Evolutionary conservation across 345 rosid species (phyloP).

Genomic region (Eucalyptus regnans): DNA sequence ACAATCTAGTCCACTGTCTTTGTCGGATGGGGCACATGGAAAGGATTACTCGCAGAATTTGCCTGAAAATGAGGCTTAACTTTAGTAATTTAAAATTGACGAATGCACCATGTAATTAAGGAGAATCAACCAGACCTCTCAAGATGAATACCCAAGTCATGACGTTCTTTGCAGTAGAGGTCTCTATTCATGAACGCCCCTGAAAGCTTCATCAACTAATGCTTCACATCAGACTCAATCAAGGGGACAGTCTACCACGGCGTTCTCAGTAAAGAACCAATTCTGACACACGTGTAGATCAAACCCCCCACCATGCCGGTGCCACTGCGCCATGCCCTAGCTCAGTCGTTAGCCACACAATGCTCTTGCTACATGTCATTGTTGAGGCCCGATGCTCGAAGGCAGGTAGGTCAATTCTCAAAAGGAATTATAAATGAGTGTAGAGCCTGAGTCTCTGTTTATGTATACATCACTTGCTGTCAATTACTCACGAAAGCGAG

Average conservation of each 20-base stretch:
- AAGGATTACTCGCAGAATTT: background rate
- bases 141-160: background rate
- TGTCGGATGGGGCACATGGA: background rate
- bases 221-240: background rate
- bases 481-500: background rate
- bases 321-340: background rate
- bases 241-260: background rate
- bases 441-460: background rate
- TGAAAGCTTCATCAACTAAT: background rate
- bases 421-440: background rate
- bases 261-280: background rate
- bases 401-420: background rate
- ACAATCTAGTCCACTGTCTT: background rate
- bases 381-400: background rate
- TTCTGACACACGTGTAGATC: background rate
- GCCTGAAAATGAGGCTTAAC: background rate
- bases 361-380: background rate
- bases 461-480: background rate
- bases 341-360: background rate
- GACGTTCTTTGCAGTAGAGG: background rate
- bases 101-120: background rate
- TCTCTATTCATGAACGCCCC: background rate
- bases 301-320: background rate
- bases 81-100: background rate
- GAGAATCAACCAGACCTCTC: background rate